A percentile compares a stretch with the other conserved stretches of the same genome.
phyloP scores from a whole-genome alignment of 768 basidiomycete genomes.

The Phlegmacium glaucopus region DNA sequence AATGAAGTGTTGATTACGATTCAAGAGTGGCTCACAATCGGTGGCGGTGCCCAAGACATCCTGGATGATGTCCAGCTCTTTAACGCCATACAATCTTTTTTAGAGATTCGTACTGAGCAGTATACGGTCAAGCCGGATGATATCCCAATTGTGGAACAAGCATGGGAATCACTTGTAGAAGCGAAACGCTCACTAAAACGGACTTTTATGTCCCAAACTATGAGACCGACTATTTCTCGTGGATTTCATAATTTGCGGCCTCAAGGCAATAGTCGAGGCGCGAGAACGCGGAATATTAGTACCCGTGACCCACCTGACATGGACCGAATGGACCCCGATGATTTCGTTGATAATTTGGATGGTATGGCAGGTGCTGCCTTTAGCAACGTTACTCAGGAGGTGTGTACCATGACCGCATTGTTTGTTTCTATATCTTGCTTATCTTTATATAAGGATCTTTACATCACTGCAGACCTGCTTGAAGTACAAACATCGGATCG shows the following conservation, averaged over 20 bases:
- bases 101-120: constrained; percentile 54
- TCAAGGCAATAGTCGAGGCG: constrained; percentile 18
- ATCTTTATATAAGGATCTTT: constrained; percentile 55
- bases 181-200: constrained; percentile 37
- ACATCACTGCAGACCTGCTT: constrained; percentile 71
- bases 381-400: constrained; percentile 77
- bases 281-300: constrained; percentile 32
- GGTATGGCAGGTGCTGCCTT: constrained; percentile 74
- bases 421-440: constrained; percentile 1
- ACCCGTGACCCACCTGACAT: constrained; percentile 56
- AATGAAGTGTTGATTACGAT: constrained; percentile 62
- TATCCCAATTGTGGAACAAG: constrained; percentile 42
- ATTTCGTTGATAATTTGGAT: constrained; percentile 76
- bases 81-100: constrained; percentile 54
- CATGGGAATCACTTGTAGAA: constrained; percentile 43
- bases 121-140: constrained; percentile 41
- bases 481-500: constrained; percentile 80
- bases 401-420: constrained; percentile 23
- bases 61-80: constrained; percentile 69
- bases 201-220: constrained; percentile 52
- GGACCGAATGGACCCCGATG: constrained; percentile 60
- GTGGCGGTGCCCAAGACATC: constrained; percentile 77
- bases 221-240: constrained; percentile 48
- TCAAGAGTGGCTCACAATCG: constrained; percentile 67
- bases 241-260: constrained; percentile 22